Percentiles rank a stretch among this genome's conserved stretches.
These are phyloP conservation scores for Cryptosporidium xiaoi DNA, from an alignment of 169 alveolate species.

Conservation along the genomic window DNA sequence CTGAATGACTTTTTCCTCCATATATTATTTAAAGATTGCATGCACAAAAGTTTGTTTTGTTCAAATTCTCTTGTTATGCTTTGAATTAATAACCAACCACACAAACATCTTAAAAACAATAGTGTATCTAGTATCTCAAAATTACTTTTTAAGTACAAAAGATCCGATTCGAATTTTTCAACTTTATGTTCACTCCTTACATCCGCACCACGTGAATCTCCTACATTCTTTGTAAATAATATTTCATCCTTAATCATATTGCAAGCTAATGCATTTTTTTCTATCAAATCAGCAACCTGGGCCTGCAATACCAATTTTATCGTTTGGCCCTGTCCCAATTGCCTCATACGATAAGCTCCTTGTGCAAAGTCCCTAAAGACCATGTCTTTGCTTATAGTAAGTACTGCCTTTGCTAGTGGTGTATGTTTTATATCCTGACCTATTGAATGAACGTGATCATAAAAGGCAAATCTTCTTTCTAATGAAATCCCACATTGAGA, in stretches of 20 bases:
- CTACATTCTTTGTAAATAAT: slow-evolving; percentile 13
- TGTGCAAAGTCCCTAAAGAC: slow-evolving; percentile 89
- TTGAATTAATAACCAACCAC: slow-evolving; percentile 81
- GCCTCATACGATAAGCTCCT: slow-evolving; percentile 92
- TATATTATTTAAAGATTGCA: slow-evolving; percentile 83
- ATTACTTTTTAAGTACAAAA: slow-evolving; percentile 61
- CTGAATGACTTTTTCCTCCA: slow-evolving; percentile 83
- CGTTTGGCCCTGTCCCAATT: slow-evolving; percentile 86
- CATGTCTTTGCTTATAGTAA: slow-evolving; percentile 90
- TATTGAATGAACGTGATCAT: slow-evolving; percentile 92
- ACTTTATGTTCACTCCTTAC: neutral
- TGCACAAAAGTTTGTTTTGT: slow-evolving; percentile 81
- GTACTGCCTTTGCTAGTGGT: slow-evolving; percentile 86
- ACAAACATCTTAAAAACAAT: slow-evolving; percentile 78
- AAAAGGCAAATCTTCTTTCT: slow-evolving; percentile 88
- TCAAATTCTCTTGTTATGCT: slow-evolving; percentile 82
- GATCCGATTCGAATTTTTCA: slow-evolving; percentile 23
- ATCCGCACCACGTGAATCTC: neutral
- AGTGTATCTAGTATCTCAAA: slow-evolving; percentile 68
- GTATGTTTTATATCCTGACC: slow-evolving; percentile 93
- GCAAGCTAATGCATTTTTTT: slow-evolving; percentile 31
- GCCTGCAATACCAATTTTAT: slow-evolving; percentile 83
- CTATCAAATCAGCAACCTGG: slow-evolving; percentile 83
- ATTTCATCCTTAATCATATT: slow-evolving; percentile 4
- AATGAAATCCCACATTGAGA: slow-evolving; percentile 89